These are phyloP conservation scores for Astragalus glycyphyllos DNA, from an alignment of 306 rosid species.

Conservation along the genomic window DNA sequence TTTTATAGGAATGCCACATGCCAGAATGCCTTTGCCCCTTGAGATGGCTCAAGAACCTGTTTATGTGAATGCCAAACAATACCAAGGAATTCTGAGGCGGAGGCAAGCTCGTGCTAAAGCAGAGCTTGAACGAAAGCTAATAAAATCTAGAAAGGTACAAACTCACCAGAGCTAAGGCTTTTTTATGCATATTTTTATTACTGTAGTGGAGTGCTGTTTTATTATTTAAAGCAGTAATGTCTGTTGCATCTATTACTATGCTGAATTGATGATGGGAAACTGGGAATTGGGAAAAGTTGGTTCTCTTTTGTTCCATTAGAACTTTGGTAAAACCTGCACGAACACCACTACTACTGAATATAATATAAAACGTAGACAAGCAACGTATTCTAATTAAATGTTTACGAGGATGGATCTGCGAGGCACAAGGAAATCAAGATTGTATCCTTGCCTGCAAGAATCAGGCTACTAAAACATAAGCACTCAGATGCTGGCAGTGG, in stretches of 20 bases:
- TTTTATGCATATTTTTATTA: slow-evolving; percentile 12
- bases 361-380: not conserved
- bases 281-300: not conserved
- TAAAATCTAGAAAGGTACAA: slow-evolving; percentile 89
- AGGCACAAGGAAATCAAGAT: slow-evolving; percentile 3
- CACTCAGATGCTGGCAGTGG: slow-evolving; percentile 17
- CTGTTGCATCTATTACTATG: not conserved
- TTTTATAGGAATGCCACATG: slow-evolving; percentile 85
- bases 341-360: not conserved
- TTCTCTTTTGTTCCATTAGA: slow-evolving; percentile 18
- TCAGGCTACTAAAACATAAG: not conserved
- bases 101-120: slow-evolving; percentile 99
- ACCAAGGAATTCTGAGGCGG: slow-evolving; percentile 94
- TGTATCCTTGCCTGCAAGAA: slow-evolving; percentile 11
- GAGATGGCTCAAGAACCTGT: slow-evolving; percentile 99
- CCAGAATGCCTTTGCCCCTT: slow-evolving; percentile 95
- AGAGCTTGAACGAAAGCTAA: slow-evolving; percentile 88
- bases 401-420: not conserved
- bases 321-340: not conserved
- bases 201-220: slow-evolving; percentile 2
- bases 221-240: not conserved
- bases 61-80: slow-evolving; percentile 95
- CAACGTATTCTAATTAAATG: slow-evolving; percentile 8
- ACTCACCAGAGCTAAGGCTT: not conserved
- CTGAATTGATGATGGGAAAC: not conserved